A percentile compares a stretch with the other conserved stretches of the same genome.
phyloP scores from a whole-genome alignment of 2,329 filamentous ascomycete species.

The Arthrobotrys pseudoclavata region DNA sequence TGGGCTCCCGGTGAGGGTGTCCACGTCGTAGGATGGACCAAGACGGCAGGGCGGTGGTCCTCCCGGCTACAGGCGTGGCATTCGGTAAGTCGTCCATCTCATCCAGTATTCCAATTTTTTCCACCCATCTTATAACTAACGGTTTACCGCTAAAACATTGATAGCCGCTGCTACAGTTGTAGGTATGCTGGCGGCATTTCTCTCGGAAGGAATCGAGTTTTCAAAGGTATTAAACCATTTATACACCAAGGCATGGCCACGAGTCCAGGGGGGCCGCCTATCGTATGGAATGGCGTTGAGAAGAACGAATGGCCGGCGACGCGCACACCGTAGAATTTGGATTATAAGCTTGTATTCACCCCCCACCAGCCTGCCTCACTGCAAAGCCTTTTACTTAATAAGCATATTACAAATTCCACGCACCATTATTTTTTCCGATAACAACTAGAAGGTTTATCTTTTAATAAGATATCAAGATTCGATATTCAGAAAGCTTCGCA shows the following conservation, averaged over 20 bases:
- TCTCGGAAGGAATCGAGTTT: not conserved
- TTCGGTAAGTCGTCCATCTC: not conserved
- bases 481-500: too few species aligned
- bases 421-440: too few species aligned
- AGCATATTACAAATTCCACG: too few species aligned
- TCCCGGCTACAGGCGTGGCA: not conserved
- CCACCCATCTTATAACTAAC: not conserved
- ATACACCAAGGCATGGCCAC: not conserved
- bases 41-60: not conserved
- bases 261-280: not conserved
- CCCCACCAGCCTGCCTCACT: too few species aligned
- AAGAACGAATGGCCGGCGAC: not conserved
- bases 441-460: too few species aligned
- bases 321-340: too few species aligned
- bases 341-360: too few species aligned
- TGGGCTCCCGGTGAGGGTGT: constrained; percentile 2
- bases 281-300: not conserved
- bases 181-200: not conserved
- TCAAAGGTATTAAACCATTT: not conserved
- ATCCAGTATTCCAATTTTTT: not conserved
- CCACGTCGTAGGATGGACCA: not conserved
- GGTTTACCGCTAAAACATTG: constrained; percentile 23
- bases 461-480: too few species aligned
- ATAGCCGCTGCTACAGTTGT: constrained; percentile 20
- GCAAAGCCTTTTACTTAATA: too few species aligned